Evolutionary conservation across 2,329 filamentous ascomycete species (phyloP).

Genomic region (Fusarium sp.): DNA sequence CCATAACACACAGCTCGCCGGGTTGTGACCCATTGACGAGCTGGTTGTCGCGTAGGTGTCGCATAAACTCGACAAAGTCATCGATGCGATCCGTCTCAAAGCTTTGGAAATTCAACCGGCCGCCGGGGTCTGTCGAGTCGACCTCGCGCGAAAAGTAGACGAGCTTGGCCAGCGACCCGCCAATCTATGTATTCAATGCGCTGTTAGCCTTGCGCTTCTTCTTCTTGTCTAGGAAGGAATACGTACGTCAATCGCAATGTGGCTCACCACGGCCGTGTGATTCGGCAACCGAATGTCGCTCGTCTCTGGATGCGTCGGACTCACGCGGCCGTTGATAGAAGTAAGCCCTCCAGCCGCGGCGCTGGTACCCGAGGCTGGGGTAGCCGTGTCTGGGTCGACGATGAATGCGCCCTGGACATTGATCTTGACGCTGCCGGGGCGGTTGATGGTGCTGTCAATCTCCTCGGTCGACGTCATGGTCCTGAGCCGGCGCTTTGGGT

Average conservation of each 20-base stretch:
- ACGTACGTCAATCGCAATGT: constrained; percentile 94
- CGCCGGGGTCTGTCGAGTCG: constrained; percentile 81
- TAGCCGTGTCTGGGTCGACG: constrained; percentile 79
- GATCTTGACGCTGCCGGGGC: constrained; percentile 83
- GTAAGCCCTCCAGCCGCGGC: constrained; percentile 21
- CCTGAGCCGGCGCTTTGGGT: constrained; percentile 39
- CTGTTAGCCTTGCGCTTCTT: constrained; percentile 28
- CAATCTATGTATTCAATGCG: constrained; percentile 72
- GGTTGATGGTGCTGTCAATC: constrained; percentile 69
- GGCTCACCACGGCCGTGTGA: constrained; percentile 93
- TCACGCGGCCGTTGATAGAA: constrained; percentile 55
- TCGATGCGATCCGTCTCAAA: constrained; percentile 97
- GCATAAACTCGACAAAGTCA: constrained; percentile 92
- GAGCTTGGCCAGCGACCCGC: constrained; percentile 93
- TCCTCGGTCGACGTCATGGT: constrained; percentile 63
- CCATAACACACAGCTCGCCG: constrained; percentile 88
- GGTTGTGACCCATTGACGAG: constrained; percentile 78
- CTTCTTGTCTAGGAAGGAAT: constrained; percentile 16
- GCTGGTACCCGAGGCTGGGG: constrained; percentile 55
- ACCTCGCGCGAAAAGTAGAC: constrained; percentile 96
- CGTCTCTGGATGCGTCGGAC: constrained; percentile 72
- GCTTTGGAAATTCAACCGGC: constrained; percentile 91
- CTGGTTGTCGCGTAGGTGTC: constrained; percentile 84
- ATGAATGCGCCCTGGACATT: constrained; percentile 98
- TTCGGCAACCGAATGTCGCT: constrained; percentile 97